phyloP scores from a whole-genome alignment of 306 rosid species.

The Trichosanthes truncata region DNA sequence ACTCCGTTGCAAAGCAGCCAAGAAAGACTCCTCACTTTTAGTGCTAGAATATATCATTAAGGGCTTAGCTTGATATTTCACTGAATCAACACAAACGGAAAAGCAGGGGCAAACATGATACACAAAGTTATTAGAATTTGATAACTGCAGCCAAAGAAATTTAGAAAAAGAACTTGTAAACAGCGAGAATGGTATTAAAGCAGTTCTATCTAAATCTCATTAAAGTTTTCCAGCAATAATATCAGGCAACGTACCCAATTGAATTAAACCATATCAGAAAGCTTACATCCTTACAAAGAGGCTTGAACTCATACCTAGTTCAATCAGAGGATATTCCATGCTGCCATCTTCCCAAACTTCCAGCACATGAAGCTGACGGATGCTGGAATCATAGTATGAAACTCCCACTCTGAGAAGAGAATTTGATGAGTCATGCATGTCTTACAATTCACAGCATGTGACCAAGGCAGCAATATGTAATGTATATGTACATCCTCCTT shows the following conservation, averaged over 20 bases:
- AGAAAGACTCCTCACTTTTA: constrained; percentile 75
- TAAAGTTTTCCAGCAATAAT: constrained; percentile 7
- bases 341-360: constrained; percentile 94
- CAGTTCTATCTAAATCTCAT: not conserved
- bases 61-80: constrained; percentile 91
- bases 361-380: constrained; percentile 80
- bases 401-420: constrained; percentile 67
- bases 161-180: not conserved
- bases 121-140: not conserved
- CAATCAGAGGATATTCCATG: constrained; percentile 68
- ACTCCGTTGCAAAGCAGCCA: constrained; percentile 78
- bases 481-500: not conserved
- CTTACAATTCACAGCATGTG: not conserved
- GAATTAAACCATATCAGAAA: constrained; percentile 10
- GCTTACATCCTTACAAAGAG: not conserved
- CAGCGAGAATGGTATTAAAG: not conserved
- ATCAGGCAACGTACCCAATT: constrained; percentile 8
- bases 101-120: constrained; percentile 10
- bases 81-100: constrained; percentile 36
- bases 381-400: constrained; percentile 77
- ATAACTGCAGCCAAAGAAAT: not conserved
- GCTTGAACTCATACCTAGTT: constrained; percentile 50
- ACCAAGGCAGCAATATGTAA: not conserved
- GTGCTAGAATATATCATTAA: constrained; percentile 77
- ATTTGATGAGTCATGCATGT: constrained; percentile 13